A percentile compares a stretch with the other conserved stretches of the same genome.
Conservation (phyloP, 495 filamentous ascomycete species). For the Clohesyomyces aquaticus region DNA sequence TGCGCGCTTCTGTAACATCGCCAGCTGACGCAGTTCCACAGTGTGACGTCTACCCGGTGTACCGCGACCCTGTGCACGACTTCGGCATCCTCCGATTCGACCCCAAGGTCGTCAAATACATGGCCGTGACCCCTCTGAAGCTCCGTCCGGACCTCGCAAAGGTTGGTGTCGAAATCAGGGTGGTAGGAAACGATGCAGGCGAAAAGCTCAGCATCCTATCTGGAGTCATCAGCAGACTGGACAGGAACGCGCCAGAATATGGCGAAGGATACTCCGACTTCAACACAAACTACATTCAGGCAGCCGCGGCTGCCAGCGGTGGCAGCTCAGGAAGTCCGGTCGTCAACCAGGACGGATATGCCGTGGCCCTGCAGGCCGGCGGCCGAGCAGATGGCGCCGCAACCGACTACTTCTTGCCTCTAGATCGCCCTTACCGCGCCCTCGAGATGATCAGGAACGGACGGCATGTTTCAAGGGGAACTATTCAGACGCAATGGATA, state of each 20-base stretch:
- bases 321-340: conserved; percentile 97
- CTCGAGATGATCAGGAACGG: conserved; percentile 80
- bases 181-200: conserved; percentile 97
- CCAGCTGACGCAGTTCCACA: conserved; percentile 45
- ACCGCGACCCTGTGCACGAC: conserved; percentile 97
- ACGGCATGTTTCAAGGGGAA: conserved; percentile 77
- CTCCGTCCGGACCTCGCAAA: conserved; percentile 78
- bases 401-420: conserved; percentile 95
- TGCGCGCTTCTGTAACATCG: neutral
- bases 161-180: conserved; percentile 90
- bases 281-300: conserved; percentile 99
- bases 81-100: conserved; percentile 97
- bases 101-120: conserved; percentile 93
- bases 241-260: conserved; percentile 96
- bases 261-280: conserved; percentile 99
- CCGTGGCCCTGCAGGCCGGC: conserved; percentile 91
- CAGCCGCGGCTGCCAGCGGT: conserved; percentile 92
- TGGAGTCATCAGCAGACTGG: conserved; percentile 92
- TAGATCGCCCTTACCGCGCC: conserved; percentile 86
- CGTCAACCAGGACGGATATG: conserved; percentile 91
- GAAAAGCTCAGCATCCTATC: conserved; percentile 98
- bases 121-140: conserved; percentile 77
- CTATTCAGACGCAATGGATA: conserved; percentile 98
- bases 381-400: conserved; percentile 92
- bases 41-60: conserved; percentile 96